Conservation (phyloP, 2,329 filamentous ascomycete genomes). For the Nemania sp. region DNA sequence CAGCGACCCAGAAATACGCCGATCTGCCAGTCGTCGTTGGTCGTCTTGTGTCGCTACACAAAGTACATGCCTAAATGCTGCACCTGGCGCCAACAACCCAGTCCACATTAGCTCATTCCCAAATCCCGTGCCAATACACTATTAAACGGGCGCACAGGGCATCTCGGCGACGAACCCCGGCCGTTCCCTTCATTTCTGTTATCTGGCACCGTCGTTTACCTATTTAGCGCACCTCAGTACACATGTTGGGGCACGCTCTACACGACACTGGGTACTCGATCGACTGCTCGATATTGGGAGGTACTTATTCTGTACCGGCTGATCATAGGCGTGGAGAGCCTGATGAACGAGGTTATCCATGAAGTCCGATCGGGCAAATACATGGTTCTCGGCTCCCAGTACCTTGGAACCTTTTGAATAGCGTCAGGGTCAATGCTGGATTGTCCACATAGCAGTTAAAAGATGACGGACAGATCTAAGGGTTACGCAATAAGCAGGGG, state of each 20-base stretch:
- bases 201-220: slow-evolving; percentile 5
- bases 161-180: slow-evolving; percentile 4
- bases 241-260: not conserved
- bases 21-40: too few species aligned
- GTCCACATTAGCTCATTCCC: not conserved
- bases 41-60: too few species aligned
- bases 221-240: not conserved
- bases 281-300: not conserved
- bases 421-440: slow-evolving; percentile 6
- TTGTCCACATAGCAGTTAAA: not conserved
- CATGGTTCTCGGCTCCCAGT: slow-evolving; percentile 11
- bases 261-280: not conserved
- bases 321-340: not conserved
- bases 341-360: not conserved
- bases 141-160: not conserved
- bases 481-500: slow-evolving; percentile 15
- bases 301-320: not conserved
- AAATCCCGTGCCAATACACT: not conserved
- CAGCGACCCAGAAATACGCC: too few species aligned
- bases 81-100: too few species aligned
- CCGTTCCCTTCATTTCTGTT: slow-evolving; percentile 14
- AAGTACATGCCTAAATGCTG: too few species aligned
- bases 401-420: slow-evolving; percentile 12
- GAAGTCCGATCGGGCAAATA: not conserved
- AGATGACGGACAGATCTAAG: slow-evolving; percentile 3